Evolutionary conservation across 75 land plant genomes (phyloP), one percentile per base, ranked within the genome.

Genomic region (Adiantum capillusveneris): DNA sequence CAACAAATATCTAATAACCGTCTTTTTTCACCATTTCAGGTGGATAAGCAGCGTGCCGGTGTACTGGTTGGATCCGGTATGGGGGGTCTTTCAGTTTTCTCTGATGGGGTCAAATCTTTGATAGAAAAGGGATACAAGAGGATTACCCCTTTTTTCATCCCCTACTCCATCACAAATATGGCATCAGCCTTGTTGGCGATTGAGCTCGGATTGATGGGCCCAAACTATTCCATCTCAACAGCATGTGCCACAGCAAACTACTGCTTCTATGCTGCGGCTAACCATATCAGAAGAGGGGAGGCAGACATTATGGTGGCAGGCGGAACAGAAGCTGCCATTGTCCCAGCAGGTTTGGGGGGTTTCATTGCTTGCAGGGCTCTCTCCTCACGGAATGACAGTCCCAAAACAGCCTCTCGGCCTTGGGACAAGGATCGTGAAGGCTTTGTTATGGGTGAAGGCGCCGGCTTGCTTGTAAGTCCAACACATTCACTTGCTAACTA

Each of bases 371-470:
- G 76, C 51, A 76, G 79, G 25, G 79, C 79, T 11, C 50, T 76
- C 13, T 76, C 79, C 6, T 58, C 67, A 24, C 72, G 79, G 63
- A 76, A 76, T 56, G 76, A 66, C 57, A 77, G 63, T 17, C 79
- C 75, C 11, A 36, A 76, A 55, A 76, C 70, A 34, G 79, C 76
- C 29, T 76, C 79, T 21, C 61, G 79, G 39, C 79, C 79, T 28
- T 76, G 79, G 79, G 79, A 76, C 56, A 76, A 66, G 62, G 76
- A 39, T 43, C 69, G 79, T 31, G 79, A 76, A 48, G 79, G 79
- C 3, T 76, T 76, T 66, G 79, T 76, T 19, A 72, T 76, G 75
- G 79, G 79, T 37, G 79, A 76, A 62, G 79, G 79, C 41, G 76
- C 79, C 57, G 69, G 73, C 30, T 70, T 72, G 51, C 57, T 72